Base-by-base conservation (phyloP, 1,139 yeast species). In the Saccharomyces pastorianus region DNA sequence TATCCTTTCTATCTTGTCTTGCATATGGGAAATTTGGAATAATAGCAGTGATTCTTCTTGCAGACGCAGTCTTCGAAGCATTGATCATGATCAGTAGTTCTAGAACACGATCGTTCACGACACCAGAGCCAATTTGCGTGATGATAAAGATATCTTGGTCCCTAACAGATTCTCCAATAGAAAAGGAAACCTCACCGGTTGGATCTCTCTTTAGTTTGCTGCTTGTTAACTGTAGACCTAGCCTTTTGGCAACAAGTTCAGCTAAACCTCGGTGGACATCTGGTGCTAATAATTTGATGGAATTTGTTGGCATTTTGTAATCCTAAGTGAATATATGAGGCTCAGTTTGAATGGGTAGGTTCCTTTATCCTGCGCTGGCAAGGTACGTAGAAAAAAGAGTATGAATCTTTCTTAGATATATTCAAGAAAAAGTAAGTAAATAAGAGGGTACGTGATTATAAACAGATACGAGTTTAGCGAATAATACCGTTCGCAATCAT, bases 11-110 rank as follows among this genome's bases (percentile, higher is more conserved):
- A 73, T 93, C 99, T 73, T 93, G 99, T 72, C 99, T 83, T 26
- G 98, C 98, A 68, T 93, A 93, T 3, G 98, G 98, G 74, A 91
- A 93, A 71, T 87, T 88, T 53, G 99, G 99, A 62, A 93, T 79
- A 46, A 93, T 96, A 1, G 95, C 98, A 1, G 98, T 90, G 70
- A 93, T 89, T 61, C 96, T 80, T 68, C 97, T 81, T 2, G 98
- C 98, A 56, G 95, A 85, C 3, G 98, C 99, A 3, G 93, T 88
- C 68, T 87, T 88, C 73, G 98, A 93, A 26, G 98, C 98, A 70
- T 89, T 89, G 65, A 93, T 86, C 87, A 91, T 88, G 66, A 91
- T 88, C 63, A 93, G 75, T 52, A 91, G 75, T 70, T 93, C 99
- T 75, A 93, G 76, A 49, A 93, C 84, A 59, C 86, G 81, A 71